A percentile compares a stretch with the other conserved stretches of the same genome.
Evolutionary conservation across 345 rosid genomes (phyloP).

Genomic region (Lenwebbia sp.): DNA sequence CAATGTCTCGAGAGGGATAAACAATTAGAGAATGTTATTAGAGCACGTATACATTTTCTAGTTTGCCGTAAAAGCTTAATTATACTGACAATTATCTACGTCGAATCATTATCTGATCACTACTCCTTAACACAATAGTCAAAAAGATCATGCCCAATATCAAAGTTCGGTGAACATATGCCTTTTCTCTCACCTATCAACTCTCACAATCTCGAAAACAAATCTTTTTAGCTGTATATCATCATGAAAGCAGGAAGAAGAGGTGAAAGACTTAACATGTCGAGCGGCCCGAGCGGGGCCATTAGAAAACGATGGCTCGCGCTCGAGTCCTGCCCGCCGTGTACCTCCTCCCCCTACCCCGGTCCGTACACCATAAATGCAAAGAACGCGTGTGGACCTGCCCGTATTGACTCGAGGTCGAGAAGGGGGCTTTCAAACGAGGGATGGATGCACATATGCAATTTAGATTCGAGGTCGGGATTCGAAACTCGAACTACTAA

Average conservation of each 20-base stretch:
- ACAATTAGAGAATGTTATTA: background rate
- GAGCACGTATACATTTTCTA: background rate
- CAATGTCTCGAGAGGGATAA: background rate
- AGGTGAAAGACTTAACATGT: background rate
- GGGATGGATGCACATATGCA: background rate
- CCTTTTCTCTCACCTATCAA: background rate
- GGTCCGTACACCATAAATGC: background rate
- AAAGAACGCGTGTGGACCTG: fast-evolving
- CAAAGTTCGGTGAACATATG: background rate
- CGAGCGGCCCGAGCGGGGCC: background rate
- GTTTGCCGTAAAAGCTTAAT: background rate
- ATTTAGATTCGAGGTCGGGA: background rate
- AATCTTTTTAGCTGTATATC: background rate
- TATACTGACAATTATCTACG: background rate
- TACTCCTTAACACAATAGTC: background rate
- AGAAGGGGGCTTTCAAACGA: background rate
- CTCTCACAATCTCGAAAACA: background rate
- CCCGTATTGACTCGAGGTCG: fast-evolving
- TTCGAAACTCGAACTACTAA: background rate
- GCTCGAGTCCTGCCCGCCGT: too few relatives aligned
- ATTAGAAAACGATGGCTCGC: background rate
- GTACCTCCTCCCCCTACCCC: too few relatives aligned
- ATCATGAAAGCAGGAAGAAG: background rate
- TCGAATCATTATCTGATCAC: background rate
- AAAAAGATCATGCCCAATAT: background rate